Percentiles rank a stretch among this genome's conserved stretches.
Conservation (phyloP, 2,329 filamentous ascomycete species). For the Hypomyces rosellus region DNA sequence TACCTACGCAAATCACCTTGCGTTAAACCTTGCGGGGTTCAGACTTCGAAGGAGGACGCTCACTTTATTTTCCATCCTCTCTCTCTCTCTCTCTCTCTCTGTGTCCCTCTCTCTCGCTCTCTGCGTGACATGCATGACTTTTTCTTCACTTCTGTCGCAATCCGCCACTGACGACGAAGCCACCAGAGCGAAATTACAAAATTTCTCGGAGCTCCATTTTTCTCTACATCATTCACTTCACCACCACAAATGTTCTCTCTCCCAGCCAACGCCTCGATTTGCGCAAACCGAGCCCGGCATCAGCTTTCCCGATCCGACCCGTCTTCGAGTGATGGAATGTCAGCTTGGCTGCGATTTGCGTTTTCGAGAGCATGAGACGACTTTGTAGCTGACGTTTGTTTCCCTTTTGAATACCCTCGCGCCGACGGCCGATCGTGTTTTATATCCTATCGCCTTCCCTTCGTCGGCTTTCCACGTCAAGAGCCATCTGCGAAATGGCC, state of each 20-base stretch:
- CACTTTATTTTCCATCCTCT: constrained; percentile 10
- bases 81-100: too few species aligned
- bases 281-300: constrained; percentile 30
- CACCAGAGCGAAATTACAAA: constrained; percentile 2
- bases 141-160: constrained; percentile 11
- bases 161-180: constrained; percentile 5
- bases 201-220: constrained; percentile 1
- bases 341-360: constrained; percentile 22
- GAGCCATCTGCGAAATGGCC: constrained; percentile 7
- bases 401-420: constrained; percentile 1
- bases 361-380: constrained; percentile 30
- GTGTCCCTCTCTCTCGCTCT: too few species aligned
- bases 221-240: constrained; percentile 15
- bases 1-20: too few species aligned
- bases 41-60: constrained; percentile 6
- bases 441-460: neutral
- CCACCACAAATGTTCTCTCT: constrained; percentile 31
- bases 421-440: constrained; percentile 1
- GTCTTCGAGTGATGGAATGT: constrained; percentile 29
- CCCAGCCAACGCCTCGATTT: constrained; percentile 28
- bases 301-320: constrained; percentile 20
- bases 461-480: neutral
- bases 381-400: constrained; percentile 19
- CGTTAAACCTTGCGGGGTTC: constrained; percentile 16
- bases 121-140: too few species aligned